Percentiles rank a stretch among this genome's conserved stretches.
phyloP scores from a whole-genome alignment of 257 asterid genomes.

The Sherardia arvensis region DNA sequence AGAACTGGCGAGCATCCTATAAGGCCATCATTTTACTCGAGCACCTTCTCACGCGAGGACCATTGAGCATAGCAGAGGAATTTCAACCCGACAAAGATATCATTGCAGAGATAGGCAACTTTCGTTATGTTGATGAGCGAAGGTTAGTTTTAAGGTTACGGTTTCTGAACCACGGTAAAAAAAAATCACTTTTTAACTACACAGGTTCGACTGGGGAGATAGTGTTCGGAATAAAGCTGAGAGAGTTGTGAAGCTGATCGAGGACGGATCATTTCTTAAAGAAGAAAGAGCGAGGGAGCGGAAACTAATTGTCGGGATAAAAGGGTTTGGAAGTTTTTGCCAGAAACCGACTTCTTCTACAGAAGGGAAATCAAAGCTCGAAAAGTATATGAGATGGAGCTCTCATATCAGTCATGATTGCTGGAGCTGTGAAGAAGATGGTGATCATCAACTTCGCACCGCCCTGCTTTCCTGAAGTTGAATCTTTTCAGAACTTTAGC shows the following conservation, averaged over 20 bases:
- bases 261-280: conserved; percentile 42
- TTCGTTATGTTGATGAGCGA: conserved; percentile 49
- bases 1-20: conserved; percentile 67
- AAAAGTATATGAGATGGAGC: conserved; percentile 19
- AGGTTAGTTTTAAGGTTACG: conserved; percentile 50
- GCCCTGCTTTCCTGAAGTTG: conserved; percentile 42
- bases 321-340: conserved; percentile 68
- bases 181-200: too few species aligned
- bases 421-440: conserved; percentile 25
- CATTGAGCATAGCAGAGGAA: conserved; percentile 68
- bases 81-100: conserved; percentile 44
- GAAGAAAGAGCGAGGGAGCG: conserved; percentile 63
- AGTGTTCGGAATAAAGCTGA: conserved; percentile 51
- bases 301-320: conserved; percentile 54
- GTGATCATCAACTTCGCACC: conserved; percentile 36
- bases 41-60: conserved; percentile 77
- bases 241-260: conserved; percentile 37
- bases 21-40: conserved; percentile 57
- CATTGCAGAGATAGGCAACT: conserved; percentile 44
- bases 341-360: conserved; percentile 5
- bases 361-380: conserved; percentile 1
- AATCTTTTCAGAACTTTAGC: neutral
- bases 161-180: too few species aligned
- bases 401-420: conserved; percentile 16
- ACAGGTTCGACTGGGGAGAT: conserved; percentile 78